These are phyloP conservation scores for Trichoderma polysporum DNA, from an alignment of 2,329 filamentous ascomycete genomes.

Conservation along the genomic window DNA sequence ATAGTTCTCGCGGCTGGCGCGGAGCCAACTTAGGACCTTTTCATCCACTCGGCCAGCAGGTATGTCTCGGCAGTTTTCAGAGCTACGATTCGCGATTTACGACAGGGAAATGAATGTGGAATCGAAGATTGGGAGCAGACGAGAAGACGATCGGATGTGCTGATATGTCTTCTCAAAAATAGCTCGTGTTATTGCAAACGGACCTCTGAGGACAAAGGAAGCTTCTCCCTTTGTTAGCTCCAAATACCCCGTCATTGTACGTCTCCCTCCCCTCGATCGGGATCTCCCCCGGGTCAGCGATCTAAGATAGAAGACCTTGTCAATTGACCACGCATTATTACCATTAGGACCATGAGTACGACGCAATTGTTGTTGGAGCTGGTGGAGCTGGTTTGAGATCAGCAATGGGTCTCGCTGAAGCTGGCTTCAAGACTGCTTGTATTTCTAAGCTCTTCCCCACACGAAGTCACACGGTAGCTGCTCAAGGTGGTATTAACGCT, in stretches of 20 bases:
- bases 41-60: conserved; percentile 80
- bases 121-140: background rate
- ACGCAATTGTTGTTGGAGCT: conserved; percentile 90
- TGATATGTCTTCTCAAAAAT: background rate
- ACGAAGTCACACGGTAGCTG: conserved; percentile 79
- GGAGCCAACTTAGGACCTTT: conserved; percentile 72
- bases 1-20: conserved; percentile 63
- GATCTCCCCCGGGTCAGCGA: conserved; percentile 12
- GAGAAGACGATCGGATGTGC: background rate
- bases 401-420: conserved; percentile 82
- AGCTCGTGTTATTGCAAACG: conserved; percentile 85
- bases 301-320: conserved; percentile 55
- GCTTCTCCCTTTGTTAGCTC: conserved; percentile 80
- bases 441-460: conserved; percentile 87
- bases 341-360: conserved; percentile 88
- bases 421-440: conserved; percentile 86
- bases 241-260: conserved; percentile 92
- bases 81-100: background rate
- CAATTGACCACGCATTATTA: conserved; percentile 34
- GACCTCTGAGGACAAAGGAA: conserved; percentile 88
- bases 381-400: conserved; percentile 80
- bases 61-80: conserved; percentile 43
- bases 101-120: background rate
- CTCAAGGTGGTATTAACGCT: conserved; percentile 82
- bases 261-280: conserved; percentile 49